Evolutionary conservation across 345 rosid genomes (phyloP).

Genomic region (Dimocarpus longan): DNA sequence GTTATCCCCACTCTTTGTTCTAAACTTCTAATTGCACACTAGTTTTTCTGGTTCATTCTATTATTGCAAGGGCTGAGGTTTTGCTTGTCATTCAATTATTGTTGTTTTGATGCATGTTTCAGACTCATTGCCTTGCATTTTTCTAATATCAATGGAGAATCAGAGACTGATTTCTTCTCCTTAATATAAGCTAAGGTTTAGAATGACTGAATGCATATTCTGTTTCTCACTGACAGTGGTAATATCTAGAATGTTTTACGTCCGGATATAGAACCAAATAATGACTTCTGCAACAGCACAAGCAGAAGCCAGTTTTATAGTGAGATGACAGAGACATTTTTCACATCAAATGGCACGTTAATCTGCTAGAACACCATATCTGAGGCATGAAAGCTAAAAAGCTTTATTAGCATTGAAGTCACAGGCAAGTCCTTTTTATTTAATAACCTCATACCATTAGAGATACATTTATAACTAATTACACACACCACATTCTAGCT

Average conservation of each 20-base stretch:
- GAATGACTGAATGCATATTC: no score
- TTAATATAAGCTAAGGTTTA: no score
- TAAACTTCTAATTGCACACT: background rate
- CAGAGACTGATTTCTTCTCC: background rate
- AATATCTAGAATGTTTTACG: no score
- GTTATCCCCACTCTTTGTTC: no score
- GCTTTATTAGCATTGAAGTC: background rate
- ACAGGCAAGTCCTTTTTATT: background rate
- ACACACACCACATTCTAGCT: conserved; percentile 29
- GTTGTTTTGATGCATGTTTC: background rate
- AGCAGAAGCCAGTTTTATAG: background rate
- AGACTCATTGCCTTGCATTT: background rate
- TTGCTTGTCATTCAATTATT: background rate
- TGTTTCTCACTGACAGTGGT: no score
- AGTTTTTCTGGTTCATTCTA: background rate
- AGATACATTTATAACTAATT: background rate
- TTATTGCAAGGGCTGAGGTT: background rate
- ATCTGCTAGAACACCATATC: background rate
- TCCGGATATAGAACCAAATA: no score
- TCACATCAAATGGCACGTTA: background rate
- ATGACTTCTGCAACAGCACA: background rate
- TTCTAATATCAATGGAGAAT: background rate
- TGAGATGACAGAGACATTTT: no score
- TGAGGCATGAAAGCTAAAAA: background rate
- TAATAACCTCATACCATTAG: background rate